Percentiles rank a stretch among this genome's conserved stretches.
These are phyloP conservation scores for Neofusicoccum cordaticola DNA, from an alignment of 2,329 filamentous ascomycete genomes.

Conservation along the genomic window DNA sequence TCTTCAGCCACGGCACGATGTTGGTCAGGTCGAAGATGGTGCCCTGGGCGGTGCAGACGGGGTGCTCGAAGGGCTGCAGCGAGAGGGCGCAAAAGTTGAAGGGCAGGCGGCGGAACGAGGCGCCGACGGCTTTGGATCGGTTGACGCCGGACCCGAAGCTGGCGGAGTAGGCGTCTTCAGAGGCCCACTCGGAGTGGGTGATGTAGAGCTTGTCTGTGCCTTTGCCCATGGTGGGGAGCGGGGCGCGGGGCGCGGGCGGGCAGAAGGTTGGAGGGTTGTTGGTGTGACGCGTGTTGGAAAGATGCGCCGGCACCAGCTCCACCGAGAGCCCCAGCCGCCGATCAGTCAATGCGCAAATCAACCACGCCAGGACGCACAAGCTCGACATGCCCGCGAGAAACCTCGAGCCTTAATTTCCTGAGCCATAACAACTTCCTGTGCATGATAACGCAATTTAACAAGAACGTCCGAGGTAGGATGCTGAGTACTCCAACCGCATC, in stretches of 20 bases:
- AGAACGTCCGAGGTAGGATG: neutral
- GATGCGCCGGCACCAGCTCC: neutral
- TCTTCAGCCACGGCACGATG: constrained; percentile 90
- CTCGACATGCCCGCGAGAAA: too few species aligned
- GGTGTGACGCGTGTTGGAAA: neutral
- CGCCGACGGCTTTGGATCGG: constrained; percentile 54
- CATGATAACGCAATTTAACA: neutral
- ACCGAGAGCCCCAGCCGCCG: neutral
- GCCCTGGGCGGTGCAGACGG: constrained; percentile 83
- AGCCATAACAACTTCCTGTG: neutral
- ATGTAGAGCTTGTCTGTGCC: constrained; percentile 57
- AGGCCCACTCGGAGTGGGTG: constrained; percentile 97
- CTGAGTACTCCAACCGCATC: neutral
- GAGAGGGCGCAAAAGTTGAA: constrained; percentile 98
- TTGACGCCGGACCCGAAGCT: constrained; percentile 66
- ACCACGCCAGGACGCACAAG: neutral
- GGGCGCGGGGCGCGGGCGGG: neutral
- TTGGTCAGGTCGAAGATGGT: constrained; percentile 95
- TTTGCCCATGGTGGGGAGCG: constrained; percentile 32
- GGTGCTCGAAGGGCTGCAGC: constrained; percentile 90
- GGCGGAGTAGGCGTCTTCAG: constrained; percentile 81
- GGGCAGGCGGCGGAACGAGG: constrained; percentile 80
- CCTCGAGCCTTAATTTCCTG: neutral
- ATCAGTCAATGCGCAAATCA: neutral
- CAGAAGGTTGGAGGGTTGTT: neutral